Conservation (phyloP, 2,329 filamentous ascomycete genomes). For the Gaeumannomyces tritici region DNA sequence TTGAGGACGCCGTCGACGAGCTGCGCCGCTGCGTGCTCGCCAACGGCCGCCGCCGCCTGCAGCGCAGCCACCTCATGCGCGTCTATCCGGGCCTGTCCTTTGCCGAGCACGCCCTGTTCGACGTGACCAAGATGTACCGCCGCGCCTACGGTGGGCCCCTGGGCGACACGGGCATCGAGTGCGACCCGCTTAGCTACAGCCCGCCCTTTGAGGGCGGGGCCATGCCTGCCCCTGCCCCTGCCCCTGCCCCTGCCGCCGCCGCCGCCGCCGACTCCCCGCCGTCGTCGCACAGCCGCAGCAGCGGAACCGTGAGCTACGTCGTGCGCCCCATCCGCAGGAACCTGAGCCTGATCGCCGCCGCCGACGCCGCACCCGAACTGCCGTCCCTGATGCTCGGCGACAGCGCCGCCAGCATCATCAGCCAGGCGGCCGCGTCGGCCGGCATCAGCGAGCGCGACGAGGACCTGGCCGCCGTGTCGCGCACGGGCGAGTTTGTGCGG, state of each 20-base stretch:
- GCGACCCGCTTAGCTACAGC: slow-evolving; percentile 19
- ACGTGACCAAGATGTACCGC: slow-evolving; percentile 47
- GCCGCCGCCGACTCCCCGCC: too few relatives aligned
- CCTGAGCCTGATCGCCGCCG: too few relatives aligned
- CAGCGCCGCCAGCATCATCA: not conserved
- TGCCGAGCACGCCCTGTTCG: slow-evolving; percentile 35
- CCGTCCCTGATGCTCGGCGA: not conserved
- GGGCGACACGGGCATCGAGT: slow-evolving; percentile 34
- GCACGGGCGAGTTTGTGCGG: not conserved
- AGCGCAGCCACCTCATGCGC: slow-evolving; percentile 39
- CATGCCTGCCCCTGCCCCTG: not conserved
- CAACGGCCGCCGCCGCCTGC: slow-evolving; percentile 37
- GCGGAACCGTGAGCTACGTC: too few relatives aligned
- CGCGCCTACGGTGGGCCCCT: slow-evolving; percentile 43
- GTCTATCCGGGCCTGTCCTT: slow-evolving; percentile 48
- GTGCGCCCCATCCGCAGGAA: too few relatives aligned
- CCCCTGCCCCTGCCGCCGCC: too few relatives aligned
- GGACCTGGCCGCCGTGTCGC: not conserved
- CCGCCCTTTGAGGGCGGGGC: slow-evolving; percentile 9
- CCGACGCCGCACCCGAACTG: not conserved
- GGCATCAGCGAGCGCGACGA: not conserved
- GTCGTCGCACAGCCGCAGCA: too few relatives aligned
- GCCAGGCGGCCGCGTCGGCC: not conserved
- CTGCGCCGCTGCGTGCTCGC: slow-evolving; percentile 49
- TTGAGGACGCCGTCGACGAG: slow-evolving; percentile 55